phyloP scores from a whole-genome alignment of 306 rosid genomes.

The Fagus sylvatica region DNA sequence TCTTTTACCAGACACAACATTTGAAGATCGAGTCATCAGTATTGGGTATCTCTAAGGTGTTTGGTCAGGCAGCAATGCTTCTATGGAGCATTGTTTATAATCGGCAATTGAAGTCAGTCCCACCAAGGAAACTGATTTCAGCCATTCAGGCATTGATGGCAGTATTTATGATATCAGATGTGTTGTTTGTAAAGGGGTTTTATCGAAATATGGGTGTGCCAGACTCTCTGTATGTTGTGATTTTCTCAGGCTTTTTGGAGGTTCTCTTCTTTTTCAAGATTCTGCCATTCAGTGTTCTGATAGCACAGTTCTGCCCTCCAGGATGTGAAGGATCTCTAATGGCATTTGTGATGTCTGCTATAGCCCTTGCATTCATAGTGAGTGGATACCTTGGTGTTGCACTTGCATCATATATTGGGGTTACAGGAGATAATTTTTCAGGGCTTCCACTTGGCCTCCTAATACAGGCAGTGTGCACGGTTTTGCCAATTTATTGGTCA shows the following conservation, averaged over 20 bases:
- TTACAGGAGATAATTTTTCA: constrained; percentile 71
- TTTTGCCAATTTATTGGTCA: constrained; percentile 75
- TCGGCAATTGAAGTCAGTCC: constrained; percentile 52
- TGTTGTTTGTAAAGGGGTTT: constrained; percentile 69
- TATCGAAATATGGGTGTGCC: constrained; percentile 69
- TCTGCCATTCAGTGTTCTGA: constrained; percentile 71
- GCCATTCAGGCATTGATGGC: constrained; percentile 69
- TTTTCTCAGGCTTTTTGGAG: constrained; percentile 78
- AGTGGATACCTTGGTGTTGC: constrained; percentile 91
- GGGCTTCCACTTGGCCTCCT: constrained; percentile 64
- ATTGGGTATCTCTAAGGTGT: constrained; percentile 80
- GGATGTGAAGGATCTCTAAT: constrained; percentile 95
- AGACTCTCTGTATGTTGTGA: constrained; percentile 62
- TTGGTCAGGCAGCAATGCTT: constrained; percentile 88
- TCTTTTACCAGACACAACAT: constrained; percentile 82
- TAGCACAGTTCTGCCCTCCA: constrained; percentile 73
- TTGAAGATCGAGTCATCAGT: constrained; percentile 67
- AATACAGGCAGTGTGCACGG: constrained; percentile 69
- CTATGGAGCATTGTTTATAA: constrained; percentile 73
- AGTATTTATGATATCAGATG: constrained; percentile 74
- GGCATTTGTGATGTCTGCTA: constrained; percentile 85
- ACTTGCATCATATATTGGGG: constrained; percentile 61
- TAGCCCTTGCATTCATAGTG: constrained; percentile 70
- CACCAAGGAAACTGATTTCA: constrained; percentile 70
- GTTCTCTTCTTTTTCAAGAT: constrained; percentile 76